These are phyloP conservation scores for Monosporozyma aerobia DNA, from an alignment of 805 yeast genomes.

Conservation along the genomic window DNA sequence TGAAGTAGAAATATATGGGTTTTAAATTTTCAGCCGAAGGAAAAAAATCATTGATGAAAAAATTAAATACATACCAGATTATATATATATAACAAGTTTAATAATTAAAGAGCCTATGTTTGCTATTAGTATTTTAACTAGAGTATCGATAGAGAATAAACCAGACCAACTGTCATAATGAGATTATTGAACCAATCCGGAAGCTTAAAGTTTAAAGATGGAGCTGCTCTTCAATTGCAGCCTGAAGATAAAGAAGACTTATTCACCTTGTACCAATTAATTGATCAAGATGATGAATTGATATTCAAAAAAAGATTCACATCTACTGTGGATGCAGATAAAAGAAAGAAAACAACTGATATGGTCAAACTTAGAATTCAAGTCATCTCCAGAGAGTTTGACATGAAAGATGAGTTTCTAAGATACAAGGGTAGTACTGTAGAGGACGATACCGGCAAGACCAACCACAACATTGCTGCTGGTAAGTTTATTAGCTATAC, in stretches of 20 bases:
- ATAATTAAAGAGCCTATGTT: not conserved
- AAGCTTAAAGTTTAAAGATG: conserved; percentile 8
- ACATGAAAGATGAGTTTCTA: conserved; percentile 65
- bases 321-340: conserved; percentile 62
- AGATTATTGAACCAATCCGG: conserved; percentile 1
- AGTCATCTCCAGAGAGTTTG: conserved; percentile 68
- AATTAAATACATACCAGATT: not conserved
- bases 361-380: conserved; percentile 49
- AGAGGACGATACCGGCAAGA: conserved; percentile 33
- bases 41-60: not conserved
- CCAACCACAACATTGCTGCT: conserved; percentile 66
- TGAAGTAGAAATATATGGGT: not conserved
- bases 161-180: not conserved
- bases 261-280: conserved; percentile 77
- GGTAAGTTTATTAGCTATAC: conserved; percentile 87
- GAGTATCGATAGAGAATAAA: not conserved
- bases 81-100: not conserved
- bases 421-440: conserved; percentile 70
- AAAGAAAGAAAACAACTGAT: conserved; percentile 47
- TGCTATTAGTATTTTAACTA: not conserved
- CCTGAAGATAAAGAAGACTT: conserved; percentile 90
- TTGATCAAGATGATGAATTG: conserved; percentile 68
- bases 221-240: conserved; percentile 40
- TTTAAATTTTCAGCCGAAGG: not conserved
- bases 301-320: conserved; percentile 54